Evolutionary conservation across 257 asterid genomes (phyloP), one percentile per base, ranked within the genome.

Genomic region (Solanum infundibuliforme): DNA sequence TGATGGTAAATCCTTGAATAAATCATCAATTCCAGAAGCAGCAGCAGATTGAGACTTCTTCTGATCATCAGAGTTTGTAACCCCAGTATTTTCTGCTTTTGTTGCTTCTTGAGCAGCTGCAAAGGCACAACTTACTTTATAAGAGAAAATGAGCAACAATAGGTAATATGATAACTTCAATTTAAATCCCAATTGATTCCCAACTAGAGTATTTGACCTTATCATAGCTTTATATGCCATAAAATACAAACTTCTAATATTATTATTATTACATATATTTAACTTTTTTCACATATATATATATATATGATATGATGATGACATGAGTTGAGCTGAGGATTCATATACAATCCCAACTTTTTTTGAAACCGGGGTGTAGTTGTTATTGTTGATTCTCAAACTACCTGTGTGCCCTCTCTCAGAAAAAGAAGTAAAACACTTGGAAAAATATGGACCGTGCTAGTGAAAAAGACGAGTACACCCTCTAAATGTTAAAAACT

Each of bases 31-130:
- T 86, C 94, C 95, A 88, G 96, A 76, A 81, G 95, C 89, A 12
- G 95, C 25, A 75, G 94, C 89, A 16, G 95, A 16, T 87, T 88
- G 95, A 74, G 92, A 86, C 91, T 92, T 94, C 72, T 58, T 94
- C 72, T 58, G 92, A 86, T 91, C 94, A 41, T 89, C 91, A 55
- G 89, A 55, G 88, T 90, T 92, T 27, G 90, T 84, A 21, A 89
- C 89, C 83, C 39, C 87, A 36, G 88, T 71, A 87, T 88, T 91
- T 90, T 92, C 98, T 55, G 91, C 66, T 35, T 94, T 90, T 86
- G 97, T 91, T 88, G 94, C 84, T 39, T 90, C 92, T 58, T 91
- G 93, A 90, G 98, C 98, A 92, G 98, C 98, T 97, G 96, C 92
- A 95, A 85, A 83, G 87, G 88, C 48, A 87, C 66, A 74, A 74